Evolutionary conservation across 768 basidiomycete species (phyloP).

Genomic region (Pisolithus tinctorius): DNA sequence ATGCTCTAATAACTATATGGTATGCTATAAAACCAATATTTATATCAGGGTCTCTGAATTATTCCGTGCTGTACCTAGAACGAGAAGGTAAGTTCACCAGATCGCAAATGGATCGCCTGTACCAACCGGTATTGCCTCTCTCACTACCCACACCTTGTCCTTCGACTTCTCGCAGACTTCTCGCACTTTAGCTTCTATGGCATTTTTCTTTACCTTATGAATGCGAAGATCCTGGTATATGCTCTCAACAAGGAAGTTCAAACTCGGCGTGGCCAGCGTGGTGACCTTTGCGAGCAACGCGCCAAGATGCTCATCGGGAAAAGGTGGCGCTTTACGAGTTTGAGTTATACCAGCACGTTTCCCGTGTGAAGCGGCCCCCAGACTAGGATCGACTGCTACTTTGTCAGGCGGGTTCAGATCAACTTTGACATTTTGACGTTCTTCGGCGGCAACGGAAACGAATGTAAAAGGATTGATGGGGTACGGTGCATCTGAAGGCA

Average conservation of each 20-base stretch:
- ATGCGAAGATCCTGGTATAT: conserved; percentile 62
- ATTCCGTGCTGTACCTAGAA: conserved; percentile 7
- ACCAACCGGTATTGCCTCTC: conserved; percentile 19
- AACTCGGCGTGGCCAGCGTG: conserved; percentile 51
- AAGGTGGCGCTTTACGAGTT: conserved; percentile 44
- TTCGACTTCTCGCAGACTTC: conserved; percentile 74
- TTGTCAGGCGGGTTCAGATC: conserved; percentile 35
- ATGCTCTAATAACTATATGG: no score
- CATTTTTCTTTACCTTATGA: conserved; percentile 77
- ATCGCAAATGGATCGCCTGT: neutral
- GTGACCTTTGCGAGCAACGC: conserved; percentile 58
- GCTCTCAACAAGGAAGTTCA: conserved; percentile 63
- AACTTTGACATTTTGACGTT: conserved; percentile 16
- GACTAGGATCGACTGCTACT: conserved; percentile 16
- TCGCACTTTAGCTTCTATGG: conserved; percentile 73
- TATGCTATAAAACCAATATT: no score
- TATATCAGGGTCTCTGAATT: no score
- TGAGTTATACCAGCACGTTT: conserved; percentile 20
- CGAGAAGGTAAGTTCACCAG: neutral
- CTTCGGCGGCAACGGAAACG: conserved; percentile 43
- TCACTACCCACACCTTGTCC: conserved; percentile 68
- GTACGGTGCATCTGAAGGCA: conserved; percentile 54
- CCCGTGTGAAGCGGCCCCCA: conserved; percentile 11
- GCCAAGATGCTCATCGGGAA: conserved; percentile 62
- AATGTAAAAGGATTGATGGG: conserved; percentile 77